phyloP scores from a whole-genome alignment of 1,139 yeast species.

The Eremothecium sinecaudum region DNA sequence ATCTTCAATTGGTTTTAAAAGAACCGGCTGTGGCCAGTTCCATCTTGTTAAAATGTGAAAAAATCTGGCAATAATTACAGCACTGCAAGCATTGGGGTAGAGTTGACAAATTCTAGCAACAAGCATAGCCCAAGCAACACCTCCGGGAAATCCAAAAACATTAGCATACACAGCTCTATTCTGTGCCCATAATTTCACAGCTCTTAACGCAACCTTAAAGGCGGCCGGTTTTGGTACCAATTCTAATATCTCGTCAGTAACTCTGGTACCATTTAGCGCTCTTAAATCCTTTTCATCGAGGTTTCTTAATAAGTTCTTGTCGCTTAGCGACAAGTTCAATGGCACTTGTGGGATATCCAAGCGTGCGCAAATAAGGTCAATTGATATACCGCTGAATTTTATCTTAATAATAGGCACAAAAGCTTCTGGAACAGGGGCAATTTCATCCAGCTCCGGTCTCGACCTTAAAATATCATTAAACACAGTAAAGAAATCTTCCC shows the following conservation, averaged over 20 bases:
- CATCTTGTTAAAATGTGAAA: constrained; percentile 79
- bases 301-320: constrained; percentile 74
- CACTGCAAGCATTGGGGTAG: constrained; percentile 92
- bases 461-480: constrained; percentile 58
- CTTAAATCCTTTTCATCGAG: constrained; percentile 85
- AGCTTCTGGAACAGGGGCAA: constrained; percentile 91
- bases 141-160: constrained; percentile 97
- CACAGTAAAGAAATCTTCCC: constrained; percentile 79
- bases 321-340: constrained; percentile 58
- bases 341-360: constrained; percentile 80
- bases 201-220: constrained; percentile 84
- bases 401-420: constrained; percentile 90
- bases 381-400: constrained; percentile 78
- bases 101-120: constrained; percentile 94
- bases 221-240: constrained; percentile 90
- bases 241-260: constrained; percentile 83
- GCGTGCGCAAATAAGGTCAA: constrained; percentile 79
- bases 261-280: constrained; percentile 90
- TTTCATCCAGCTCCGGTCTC: constrained; percentile 77
- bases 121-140: constrained; percentile 99
- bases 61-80: constrained; percentile 79
- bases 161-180: constrained; percentile 89
- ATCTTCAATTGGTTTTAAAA: constrained; percentile 85
- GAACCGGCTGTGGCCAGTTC: constrained; percentile 99
- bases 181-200: constrained; percentile 95